A percentile compares a stretch with the other conserved stretches of the same genome.
These are phyloP conservation scores for Hypoxylon sp. DNA, from an alignment of 2,329 filamentous ascomycete genomes.

Conservation along the genomic window DNA sequence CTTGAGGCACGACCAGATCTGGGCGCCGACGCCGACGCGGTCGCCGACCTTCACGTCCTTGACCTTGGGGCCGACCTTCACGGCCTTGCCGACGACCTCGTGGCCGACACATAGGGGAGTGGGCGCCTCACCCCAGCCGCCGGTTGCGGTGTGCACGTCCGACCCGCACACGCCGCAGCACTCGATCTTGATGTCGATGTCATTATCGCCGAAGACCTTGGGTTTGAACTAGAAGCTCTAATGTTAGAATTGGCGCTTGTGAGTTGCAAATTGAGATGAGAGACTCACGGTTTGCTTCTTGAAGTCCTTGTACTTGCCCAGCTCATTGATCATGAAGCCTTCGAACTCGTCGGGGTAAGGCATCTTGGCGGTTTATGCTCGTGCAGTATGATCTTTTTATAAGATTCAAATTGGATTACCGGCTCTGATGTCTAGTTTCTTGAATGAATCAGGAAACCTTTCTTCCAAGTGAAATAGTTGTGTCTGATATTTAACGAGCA, in stretches of 20 bases:
- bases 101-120: conserved; percentile 67
- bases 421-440: too few relatives aligned
- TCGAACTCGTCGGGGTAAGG: conserved; percentile 49
- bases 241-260: not conserved
- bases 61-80: conserved; percentile 55
- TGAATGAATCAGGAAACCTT: not conserved
- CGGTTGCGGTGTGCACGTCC: conserved; percentile 58
- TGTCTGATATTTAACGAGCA: not conserved
- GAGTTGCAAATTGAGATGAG: not conserved
- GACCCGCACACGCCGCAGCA: conserved; percentile 70
- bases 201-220: conserved; percentile 59
- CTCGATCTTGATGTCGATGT: conserved; percentile 77
- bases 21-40: conserved; percentile 72
- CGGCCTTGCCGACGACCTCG: conserved; percentile 68
- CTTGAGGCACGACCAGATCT: conserved; percentile 67
- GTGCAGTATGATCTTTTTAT: not conserved
- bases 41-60: conserved; percentile 69
- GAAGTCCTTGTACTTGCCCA: conserved; percentile 48
- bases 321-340: conserved; percentile 50
- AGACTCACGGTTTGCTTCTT: conserved; percentile 47
- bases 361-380: conserved; percentile 38
- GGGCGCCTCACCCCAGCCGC: conserved; percentile 50
- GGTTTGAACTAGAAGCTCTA: conserved; percentile 46
- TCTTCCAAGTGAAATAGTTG: not conserved
- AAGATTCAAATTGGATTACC: not conserved